Evolutionary conservation across 495 filamentous ascomycete species (phyloP).

Genomic region (Podospora pseudopauciseta): DNA sequence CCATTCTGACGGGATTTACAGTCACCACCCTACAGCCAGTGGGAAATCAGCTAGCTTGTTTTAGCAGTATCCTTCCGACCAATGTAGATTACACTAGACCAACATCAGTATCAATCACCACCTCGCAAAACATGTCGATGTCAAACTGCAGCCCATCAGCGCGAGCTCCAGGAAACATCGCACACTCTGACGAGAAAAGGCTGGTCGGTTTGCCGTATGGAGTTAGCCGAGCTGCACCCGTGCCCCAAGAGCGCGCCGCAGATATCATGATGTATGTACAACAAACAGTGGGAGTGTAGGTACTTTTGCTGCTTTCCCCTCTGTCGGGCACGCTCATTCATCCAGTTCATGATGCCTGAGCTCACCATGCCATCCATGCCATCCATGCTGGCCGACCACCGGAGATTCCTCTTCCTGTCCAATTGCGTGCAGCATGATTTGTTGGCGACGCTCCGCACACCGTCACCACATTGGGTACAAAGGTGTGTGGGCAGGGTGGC

Average conservation of each 20-base stretch:
- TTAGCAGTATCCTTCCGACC: not conserved
- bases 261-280: not conserved
- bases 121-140: not conserved
- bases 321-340: not conserved
- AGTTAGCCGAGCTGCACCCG: conserved; percentile 19
- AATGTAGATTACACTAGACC: not conserved
- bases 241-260: conserved; percentile 9
- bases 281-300: not conserved
- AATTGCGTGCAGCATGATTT: not conserved
- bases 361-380: not conserved
- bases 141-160: not conserved
- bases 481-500: not conserved
- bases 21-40: not conserved
- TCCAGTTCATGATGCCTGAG: not conserved
- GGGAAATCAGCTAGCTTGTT: not conserved
- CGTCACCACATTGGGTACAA: not conserved
- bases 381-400: not conserved
- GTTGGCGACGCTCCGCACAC: not conserved
- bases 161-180: conserved; percentile 5
- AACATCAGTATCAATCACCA: too few species aligned
- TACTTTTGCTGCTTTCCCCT: not conserved
- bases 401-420: not conserved
- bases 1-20: conserved; percentile 1
- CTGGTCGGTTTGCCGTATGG: conserved; percentile 24
- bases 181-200: conserved; percentile 20